phyloP scores from a whole-genome alignment of 2,329 filamentous ascomycete species.

The Truncatella angustata region DNA sequence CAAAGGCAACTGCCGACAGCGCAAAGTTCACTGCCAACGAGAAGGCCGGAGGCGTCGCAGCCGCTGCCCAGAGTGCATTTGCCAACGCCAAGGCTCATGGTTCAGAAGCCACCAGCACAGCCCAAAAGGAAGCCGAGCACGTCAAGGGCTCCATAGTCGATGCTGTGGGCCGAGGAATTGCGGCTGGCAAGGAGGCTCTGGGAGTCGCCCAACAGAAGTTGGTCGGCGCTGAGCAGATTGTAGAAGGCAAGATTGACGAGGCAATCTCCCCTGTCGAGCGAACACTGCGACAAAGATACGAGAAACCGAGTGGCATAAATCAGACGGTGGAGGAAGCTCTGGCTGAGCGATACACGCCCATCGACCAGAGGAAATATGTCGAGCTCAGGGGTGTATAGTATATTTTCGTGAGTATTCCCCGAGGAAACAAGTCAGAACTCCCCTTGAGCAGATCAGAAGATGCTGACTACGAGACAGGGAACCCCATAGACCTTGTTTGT shows the following conservation, averaged over 20 bases:
- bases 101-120: conserved; percentile 24
- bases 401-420: background rate
- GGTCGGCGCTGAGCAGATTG: conserved; percentile 34
- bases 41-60: conserved; percentile 22
- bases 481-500: background rate
- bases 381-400: conserved; percentile 35
- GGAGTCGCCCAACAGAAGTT: conserved; percentile 36
- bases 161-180: conserved; percentile 38
- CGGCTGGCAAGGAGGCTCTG: conserved; percentile 39
- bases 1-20: conserved; percentile 32
- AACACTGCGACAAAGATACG: conserved; percentile 52
- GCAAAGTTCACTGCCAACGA: conserved; percentile 32
- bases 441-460: too few relatives aligned
- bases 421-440: too few relatives aligned
- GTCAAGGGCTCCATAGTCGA: conserved; percentile 36
- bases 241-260: conserved; percentile 25
- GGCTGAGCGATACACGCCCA: conserved; percentile 27
- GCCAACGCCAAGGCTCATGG: conserved; percentile 28
- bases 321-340: conserved; percentile 52
- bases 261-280: conserved; percentile 41
- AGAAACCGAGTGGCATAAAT: conserved; percentile 37
- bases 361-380: conserved; percentile 41
- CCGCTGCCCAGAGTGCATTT: conserved; percentile 28
- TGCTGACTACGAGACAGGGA: background rate
- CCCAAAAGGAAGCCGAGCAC: conserved; percentile 29